These are phyloP conservation scores for Microbotryum lychnidis-dioicae DNA, from an alignment of 1,284 basidiomycete genomes.

Conservation along the genomic window DNA sequence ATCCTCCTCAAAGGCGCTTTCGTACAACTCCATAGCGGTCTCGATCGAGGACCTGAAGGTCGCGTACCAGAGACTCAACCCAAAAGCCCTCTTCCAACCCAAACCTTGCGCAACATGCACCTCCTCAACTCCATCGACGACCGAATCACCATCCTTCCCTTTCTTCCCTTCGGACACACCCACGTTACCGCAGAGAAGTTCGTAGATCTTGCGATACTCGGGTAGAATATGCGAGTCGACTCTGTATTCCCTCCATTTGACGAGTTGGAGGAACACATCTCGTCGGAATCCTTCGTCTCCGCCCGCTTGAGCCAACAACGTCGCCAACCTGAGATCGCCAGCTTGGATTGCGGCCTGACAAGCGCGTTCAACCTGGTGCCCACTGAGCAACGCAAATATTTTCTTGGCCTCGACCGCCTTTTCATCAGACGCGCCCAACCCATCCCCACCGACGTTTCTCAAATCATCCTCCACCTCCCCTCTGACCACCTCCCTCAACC, in stretches of 20 bases:
- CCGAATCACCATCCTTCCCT: slow-evolving; percentile 39
- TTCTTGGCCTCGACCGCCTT: slow-evolving; percentile 45
- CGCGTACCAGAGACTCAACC: slow-evolving; percentile 83
- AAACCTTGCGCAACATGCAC: slow-evolving; percentile 67
- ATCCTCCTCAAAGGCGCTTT: slow-evolving; percentile 36
- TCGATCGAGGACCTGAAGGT: slow-evolving; percentile 62
- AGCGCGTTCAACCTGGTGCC: slow-evolving; percentile 78
- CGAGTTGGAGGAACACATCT: slow-evolving; percentile 69
- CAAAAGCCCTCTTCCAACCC: slow-evolving; percentile 94
- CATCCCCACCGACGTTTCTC: slow-evolving; percentile 40
- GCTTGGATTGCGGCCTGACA: slow-evolving; percentile 65
- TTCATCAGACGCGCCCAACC: slow-evolving; percentile 33
- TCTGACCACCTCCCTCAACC: slow-evolving; percentile 72
- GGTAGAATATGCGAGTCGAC: slow-evolving; percentile 63
- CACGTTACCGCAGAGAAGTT: slow-evolving; percentile 71
- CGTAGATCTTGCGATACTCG: slow-evolving; percentile 71
- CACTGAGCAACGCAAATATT: slow-evolving; percentile 72
- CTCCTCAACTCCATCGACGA: slow-evolving; percentile 57
- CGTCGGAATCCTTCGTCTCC: slow-evolving; percentile 68
- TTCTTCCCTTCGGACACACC: slow-evolving; percentile 52
- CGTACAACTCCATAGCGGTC: slow-evolving; percentile 63
- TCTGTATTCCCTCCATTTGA: slow-evolving; percentile 72
- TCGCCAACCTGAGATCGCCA: slow-evolving; percentile 77
- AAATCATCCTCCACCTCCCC: slow-evolving; percentile 66
- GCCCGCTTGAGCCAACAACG: slow-evolving; percentile 80